Base-by-base conservation (phyloP, 441 rosid species). In the Eutrema salsugineum region DNA sequence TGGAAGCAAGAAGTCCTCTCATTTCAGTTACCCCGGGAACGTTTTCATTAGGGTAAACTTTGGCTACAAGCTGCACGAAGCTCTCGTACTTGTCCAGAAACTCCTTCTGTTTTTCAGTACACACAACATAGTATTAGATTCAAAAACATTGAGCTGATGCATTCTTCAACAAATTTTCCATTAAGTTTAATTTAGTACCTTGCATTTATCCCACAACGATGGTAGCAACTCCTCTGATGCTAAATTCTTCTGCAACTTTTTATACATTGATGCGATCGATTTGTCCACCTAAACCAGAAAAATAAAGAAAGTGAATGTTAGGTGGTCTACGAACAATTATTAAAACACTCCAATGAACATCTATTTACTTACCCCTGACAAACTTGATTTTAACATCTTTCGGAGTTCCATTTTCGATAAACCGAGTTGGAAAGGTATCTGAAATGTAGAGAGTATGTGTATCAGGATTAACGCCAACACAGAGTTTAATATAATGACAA, bases 151-250 rank as follows among this genome's bases (percentile, higher is more conserved):
- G 11, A 30, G 22, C 27, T 36, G 1, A 24, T 57, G 36, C 17
- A 40, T 48, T 33, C 48, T 8, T 72, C 33, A 16, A 46, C 9
- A 24, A 19, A 20, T 48, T 38, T 3, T 50, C 0, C 1, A 50
- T 10, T 30, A 22, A 42, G 22, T 55, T 54, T 59, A 14, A 36
- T 8, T 24, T 30, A 19, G 32, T 73, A 93, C 99, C 98, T 96
- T 93, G 96, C 97, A 96, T 82, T 96, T 96, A 68, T 96, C 98
- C 98, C 98, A 93, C 59, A 93, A 77, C 44, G 98, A 96, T 42
- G 99, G 98, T 57, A 96, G 79, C 67, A 93, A 82, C 76, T 95
- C 99, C 59, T 95, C 98, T 0, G 99, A 95, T 38, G 96, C 83
- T 35, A 93, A 79, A 83, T 88, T 93, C 89, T 91, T 96, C 84